phyloP scores from a whole-genome alignment of 371 early-diverging fungal species.

The Mucor piriformis region DNA sequence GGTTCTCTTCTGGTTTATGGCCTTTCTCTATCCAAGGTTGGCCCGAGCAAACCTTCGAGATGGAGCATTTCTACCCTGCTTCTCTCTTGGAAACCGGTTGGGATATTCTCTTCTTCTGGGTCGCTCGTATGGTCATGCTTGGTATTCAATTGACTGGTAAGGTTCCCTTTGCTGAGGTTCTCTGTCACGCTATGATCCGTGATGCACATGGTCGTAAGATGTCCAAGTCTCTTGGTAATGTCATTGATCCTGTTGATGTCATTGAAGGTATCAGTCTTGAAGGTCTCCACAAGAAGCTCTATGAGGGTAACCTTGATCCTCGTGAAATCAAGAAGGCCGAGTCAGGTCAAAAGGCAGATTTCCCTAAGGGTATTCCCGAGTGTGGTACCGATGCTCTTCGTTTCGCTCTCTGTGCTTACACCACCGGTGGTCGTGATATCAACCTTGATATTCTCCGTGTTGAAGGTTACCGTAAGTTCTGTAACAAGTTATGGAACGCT shows the following conservation, averaged over 20 bases:
- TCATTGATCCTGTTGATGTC: constrained; percentile 98
- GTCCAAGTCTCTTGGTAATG: constrained; percentile 99
- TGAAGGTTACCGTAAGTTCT: constrained; percentile 98
- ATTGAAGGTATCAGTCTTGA: constrained; percentile 92
- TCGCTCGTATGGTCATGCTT: constrained; percentile 99
- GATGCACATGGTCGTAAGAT: constrained; percentile 99
- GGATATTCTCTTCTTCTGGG: constrained; percentile 99
- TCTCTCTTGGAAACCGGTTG: constrained; percentile 97
- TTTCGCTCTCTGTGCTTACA: constrained; percentile 95
- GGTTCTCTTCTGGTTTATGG: constrained; percentile 99
- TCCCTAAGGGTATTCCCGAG: constrained; percentile 98
- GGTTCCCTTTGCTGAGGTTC: constrained; percentile 94
- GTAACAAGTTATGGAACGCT: constrained; percentile 99
- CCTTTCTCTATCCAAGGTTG: constrained; percentile 99
- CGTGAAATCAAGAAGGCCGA: constrained; percentile 90
- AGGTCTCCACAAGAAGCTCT: constrained; percentile 79
- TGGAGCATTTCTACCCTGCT: constrained; percentile 92
- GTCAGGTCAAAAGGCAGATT: constrained; percentile 90
- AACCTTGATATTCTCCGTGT: constrained; percentile 97
- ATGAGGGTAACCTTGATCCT: constrained; percentile 91
- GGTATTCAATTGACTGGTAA: constrained; percentile 94
- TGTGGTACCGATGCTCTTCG: constrained; percentile 99
- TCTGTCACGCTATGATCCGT: constrained; percentile 99
- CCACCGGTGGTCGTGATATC: constrained; percentile 91
- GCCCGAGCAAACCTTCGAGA: constrained; percentile 90